These are phyloP conservation scores for Astragalus glycyphyllos DNA, from an alignment of 306 rosid species.

Conservation along the genomic window DNA sequence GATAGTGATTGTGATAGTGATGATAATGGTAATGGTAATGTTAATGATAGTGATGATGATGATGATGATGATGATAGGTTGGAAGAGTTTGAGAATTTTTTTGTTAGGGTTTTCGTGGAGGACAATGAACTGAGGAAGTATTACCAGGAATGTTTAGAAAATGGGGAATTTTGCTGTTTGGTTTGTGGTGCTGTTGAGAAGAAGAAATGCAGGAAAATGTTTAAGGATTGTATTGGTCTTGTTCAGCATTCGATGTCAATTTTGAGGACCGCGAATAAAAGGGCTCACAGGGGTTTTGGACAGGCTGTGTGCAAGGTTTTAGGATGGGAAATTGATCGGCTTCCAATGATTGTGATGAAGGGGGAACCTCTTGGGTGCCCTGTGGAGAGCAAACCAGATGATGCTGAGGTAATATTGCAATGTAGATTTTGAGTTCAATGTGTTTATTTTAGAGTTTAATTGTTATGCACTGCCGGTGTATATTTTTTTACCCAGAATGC, in stretches of 20 bases:
- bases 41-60: neutral
- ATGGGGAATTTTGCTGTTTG: conserved; percentile 71
- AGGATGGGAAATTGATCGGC: conserved; percentile 72
- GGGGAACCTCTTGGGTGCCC: conserved; percentile 55
- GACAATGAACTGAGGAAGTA: conserved; percentile 55
- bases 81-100: conserved; percentile 46
- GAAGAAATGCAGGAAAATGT: conserved; percentile 57
- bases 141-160: conserved; percentile 55
- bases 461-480: neutral
- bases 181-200: conserved; percentile 66
- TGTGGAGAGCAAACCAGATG: conserved; percentile 16
- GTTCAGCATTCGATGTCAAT: conserved; percentile 62
- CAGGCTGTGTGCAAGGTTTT: conserved; percentile 65
- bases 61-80: conserved; percentile 28
- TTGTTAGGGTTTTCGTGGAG: conserved; percentile 56
- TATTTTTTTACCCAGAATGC: too few relatives aligned
- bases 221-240: conserved; percentile 60
- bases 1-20: neutral
- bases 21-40: neutral
- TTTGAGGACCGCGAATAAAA: conserved; percentile 46
- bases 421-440: neutral
- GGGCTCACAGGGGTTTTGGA: conserved; percentile 70
- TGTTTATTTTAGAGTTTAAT: conserved; percentile 15
- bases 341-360: conserved; percentile 61
- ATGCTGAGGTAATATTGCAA: conserved; percentile 41